phyloP scores from a whole-genome alignment of 75 land plant species.

The Sequoiadendron giganteum region DNA sequence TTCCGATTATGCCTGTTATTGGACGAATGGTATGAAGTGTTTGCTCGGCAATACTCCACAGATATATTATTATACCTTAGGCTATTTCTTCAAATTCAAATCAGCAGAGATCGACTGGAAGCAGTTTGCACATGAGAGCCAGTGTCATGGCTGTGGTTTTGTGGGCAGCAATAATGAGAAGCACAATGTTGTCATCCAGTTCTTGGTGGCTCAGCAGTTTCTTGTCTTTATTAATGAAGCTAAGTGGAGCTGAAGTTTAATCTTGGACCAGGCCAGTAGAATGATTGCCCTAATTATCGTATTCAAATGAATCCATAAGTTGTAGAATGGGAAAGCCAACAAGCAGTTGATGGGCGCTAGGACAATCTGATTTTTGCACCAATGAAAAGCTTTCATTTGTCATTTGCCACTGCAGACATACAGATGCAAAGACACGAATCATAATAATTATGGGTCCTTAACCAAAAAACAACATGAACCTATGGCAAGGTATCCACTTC shows the following conservation, averaged over 20 bases:
- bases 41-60: constrained; percentile 31
- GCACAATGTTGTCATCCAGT: constrained; percentile 18
- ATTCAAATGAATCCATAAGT: too few relatives aligned
- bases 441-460: not conserved
- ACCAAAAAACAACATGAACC: not conserved
- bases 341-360: too few relatives aligned
- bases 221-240: too few relatives aligned
- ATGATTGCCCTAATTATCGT: too few relatives aligned
- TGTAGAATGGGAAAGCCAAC: too few relatives aligned
- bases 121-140: constrained; percentile 1
- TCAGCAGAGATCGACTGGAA: constrained; percentile 6
- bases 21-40: constrained; percentile 20
- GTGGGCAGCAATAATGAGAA: constrained; percentile 19
- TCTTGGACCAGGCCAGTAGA: too few relatives aligned
- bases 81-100: not conserved
- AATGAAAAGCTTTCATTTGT: too few relatives aligned
- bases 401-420: too few relatives aligned
- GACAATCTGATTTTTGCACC: too few relatives aligned
- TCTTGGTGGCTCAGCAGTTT: not conserved
- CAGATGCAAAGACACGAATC: too few relatives aligned
- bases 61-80: not conserved
- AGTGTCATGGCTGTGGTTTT: constrained; percentile 5
- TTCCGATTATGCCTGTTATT: constrained; percentile 1
- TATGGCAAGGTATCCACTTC: not conserved
- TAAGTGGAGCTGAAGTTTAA: too few relatives aligned